Conservation (phyloP, 148 eudicot species). For the Cornus florida region DNA sequence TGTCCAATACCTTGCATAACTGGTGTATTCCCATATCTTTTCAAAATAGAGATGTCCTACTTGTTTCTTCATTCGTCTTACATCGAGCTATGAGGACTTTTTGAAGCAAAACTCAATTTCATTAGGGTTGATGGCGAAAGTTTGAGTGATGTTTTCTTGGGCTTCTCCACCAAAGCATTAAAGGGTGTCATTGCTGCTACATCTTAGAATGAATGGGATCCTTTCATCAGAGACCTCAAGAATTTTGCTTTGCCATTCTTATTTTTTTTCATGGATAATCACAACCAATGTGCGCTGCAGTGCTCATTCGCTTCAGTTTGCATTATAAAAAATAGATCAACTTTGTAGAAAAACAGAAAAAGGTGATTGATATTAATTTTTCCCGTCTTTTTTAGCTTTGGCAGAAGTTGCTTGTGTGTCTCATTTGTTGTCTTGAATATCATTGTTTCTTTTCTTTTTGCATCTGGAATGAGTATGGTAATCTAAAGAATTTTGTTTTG, state of each 20-base stretch:
- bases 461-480: neutral
- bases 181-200: constrained; percentile 17
- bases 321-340: neutral
- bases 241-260: constrained; percentile 8
- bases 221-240: neutral
- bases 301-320: neutral
- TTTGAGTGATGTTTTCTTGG: constrained; percentile 14
- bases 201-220: constrained; percentile 20
- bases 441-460: neutral
- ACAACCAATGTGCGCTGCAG: neutral
- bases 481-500: neutral
- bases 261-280: neutral
- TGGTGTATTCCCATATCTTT: neutral
- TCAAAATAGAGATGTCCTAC: constrained; percentile 4
- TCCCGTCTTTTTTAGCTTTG: neutral
- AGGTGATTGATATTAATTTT: neutral
- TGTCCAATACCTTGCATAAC: neutral
- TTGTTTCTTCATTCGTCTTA: constrained; percentile 9
- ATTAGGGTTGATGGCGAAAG: constrained; percentile 4
- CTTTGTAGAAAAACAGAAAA: neutral
- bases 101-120: constrained; percentile 1
- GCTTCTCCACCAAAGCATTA: constrained; percentile 22
- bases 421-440: neutral
- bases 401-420: neutral
- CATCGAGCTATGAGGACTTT: neutral